Conservation (phyloP, 2,329 filamentous ascomycete species). For the Penicillium sclerotigenum region DNA sequence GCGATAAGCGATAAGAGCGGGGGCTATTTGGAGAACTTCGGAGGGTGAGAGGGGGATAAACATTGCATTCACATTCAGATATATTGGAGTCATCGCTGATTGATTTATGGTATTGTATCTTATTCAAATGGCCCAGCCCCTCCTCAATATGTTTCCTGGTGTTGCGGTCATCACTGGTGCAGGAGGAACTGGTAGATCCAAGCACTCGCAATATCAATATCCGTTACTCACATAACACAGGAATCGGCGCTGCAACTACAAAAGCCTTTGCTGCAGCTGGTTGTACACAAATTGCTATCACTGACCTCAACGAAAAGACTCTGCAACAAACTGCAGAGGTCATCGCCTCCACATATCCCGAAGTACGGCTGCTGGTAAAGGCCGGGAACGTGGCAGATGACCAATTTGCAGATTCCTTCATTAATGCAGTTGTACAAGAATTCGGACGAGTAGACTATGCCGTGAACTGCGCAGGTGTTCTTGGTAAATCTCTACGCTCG, state of each 20-base stretch:
- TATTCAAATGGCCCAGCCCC: background rate
- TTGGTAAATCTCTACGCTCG: slow-evolving; percentile 25
- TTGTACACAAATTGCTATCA: slow-evolving; percentile 53
- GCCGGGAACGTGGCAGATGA: slow-evolving; percentile 52
- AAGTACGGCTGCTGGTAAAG: slow-evolving; percentile 31
- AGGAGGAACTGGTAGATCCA: slow-evolving; percentile 45
- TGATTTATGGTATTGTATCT: background rate
- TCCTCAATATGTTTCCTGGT: slow-evolving; percentile 39
- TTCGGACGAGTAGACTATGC: slow-evolving; percentile 54
- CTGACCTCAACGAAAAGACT: slow-evolving; percentile 48
- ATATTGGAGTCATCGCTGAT: background rate
- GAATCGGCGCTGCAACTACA: slow-evolving; percentile 56
- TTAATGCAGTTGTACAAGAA: slow-evolving; percentile 8
- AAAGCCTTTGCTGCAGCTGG: slow-evolving; percentile 51
- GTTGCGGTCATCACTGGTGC: slow-evolving; percentile 51
- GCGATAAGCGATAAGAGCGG: slow-evolving; percentile 11
- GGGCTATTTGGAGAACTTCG: slow-evolving; percentile 2
- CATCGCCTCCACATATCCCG: slow-evolving; percentile 35
- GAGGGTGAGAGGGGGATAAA: no score
- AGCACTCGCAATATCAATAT: background rate
- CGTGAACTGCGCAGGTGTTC: slow-evolving; percentile 56
- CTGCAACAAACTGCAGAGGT: slow-evolving; percentile 32
- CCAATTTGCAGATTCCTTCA: slow-evolving; percentile 42
- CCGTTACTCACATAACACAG: slow-evolving; percentile 29
- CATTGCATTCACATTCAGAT: background rate